Conservation (phyloP, 768 basidiomycete species). For the Lactifluus rugatus region DNA sequence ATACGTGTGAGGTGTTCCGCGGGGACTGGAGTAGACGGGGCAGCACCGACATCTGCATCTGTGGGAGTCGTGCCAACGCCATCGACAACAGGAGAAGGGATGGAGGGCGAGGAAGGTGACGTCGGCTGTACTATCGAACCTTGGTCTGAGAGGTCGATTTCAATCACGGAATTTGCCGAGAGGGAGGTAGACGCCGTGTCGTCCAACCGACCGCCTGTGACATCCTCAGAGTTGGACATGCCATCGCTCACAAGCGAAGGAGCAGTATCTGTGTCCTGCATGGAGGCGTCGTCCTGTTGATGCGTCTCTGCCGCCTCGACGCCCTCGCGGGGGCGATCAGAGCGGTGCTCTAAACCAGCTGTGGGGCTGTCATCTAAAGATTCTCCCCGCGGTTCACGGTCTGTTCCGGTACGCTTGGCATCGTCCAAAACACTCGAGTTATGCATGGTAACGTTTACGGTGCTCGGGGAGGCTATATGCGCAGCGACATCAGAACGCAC, state of each 20-base stretch:
- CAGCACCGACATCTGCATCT: slow-evolving; percentile 13
- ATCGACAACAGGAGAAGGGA: neutral
- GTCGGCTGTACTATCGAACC: slow-evolving; percentile 6
- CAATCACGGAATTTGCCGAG: slow-evolving; percentile 15
- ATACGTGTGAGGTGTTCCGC: slow-evolving; percentile 34
- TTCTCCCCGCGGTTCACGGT: slow-evolving; percentile 6
- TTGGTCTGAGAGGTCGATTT: slow-evolving; percentile 10
- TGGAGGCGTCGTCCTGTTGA: slow-evolving; percentile 7
- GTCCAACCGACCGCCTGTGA: neutral
- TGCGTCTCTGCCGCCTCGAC: slow-evolving; percentile 23
- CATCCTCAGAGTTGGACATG: slow-evolving; percentile 3
- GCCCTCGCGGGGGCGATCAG: slow-evolving; percentile 19
- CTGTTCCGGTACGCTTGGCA: slow-evolving; percentile 1
- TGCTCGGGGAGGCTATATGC: slow-evolving; percentile 38
- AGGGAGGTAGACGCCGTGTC: slow-evolving; percentile 20
- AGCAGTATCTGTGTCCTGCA: slow-evolving; percentile 1
- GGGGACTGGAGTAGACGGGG: slow-evolving; percentile 21
- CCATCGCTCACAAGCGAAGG: slow-evolving; percentile 17
- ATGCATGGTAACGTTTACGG: slow-evolving; percentile 18
- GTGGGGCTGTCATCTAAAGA: neutral
- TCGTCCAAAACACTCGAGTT: slow-evolving; percentile 11
- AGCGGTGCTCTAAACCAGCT: neutral
- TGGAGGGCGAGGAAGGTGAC: neutral
- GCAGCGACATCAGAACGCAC: slow-evolving; percentile 78
- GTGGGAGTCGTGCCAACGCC: neutral